phyloP scores from a whole-genome alignment of 1,284 basidiomycete genomes.

The Trametes versicolor region DNA sequence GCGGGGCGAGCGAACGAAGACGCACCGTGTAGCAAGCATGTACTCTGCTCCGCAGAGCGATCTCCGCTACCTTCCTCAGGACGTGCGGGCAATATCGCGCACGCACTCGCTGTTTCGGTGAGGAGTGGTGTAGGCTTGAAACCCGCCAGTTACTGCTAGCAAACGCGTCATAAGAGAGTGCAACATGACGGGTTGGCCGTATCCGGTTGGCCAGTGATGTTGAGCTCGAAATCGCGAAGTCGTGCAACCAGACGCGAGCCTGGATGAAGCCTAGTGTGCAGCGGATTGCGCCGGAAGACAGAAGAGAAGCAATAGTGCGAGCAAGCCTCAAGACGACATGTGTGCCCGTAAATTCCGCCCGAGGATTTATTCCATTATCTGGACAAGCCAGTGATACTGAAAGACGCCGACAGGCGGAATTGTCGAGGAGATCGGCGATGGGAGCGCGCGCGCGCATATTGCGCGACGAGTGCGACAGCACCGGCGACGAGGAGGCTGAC shows the following conservation, averaged over 20 bases:
- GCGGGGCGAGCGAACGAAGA: background rate
- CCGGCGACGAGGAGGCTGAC: background rate
- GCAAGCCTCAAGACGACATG: background rate
- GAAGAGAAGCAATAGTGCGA: background rate
- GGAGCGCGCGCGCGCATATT: background rate
- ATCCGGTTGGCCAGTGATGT: slow-evolving; percentile 21
- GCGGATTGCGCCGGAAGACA: background rate
- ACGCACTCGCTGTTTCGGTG: background rate
- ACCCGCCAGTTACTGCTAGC: no score
- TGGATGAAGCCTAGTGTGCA: background rate
- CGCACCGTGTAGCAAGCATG: no score
- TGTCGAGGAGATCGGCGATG: background rate
- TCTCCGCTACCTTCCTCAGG: no score
- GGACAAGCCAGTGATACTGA: background rate
- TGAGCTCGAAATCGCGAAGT: slow-evolving; percentile 11
- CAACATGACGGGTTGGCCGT: slow-evolving; percentile 23
- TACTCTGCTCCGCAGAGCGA: background rate
- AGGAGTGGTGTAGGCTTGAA: background rate
- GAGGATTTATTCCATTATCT: background rate
- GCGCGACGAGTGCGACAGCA: background rate
- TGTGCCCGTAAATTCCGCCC: background rate
- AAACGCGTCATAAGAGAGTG: background rate
- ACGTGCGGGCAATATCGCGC: background rate
- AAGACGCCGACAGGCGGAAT: background rate
- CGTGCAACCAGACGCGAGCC: background rate